Evolutionary conservation across 2,329 filamentous ascomycete species (phyloP).

Genomic region (Microsporum audouinii): DNA sequence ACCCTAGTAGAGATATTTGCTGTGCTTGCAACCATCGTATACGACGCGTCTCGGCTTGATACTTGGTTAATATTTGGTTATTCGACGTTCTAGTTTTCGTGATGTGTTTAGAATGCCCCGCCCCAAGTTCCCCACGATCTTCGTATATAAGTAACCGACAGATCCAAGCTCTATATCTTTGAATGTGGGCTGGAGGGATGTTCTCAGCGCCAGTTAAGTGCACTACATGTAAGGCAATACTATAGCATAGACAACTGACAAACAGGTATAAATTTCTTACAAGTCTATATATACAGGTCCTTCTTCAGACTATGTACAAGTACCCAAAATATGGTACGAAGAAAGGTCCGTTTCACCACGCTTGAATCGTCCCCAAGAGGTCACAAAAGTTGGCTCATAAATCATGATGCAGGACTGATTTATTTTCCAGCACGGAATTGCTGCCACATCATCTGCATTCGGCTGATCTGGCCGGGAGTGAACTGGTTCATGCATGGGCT

Average conservation of each 20-base stretch:
- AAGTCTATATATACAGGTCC: too few relatives aligned
- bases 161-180: too few relatives aligned
- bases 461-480: constrained; percentile 18
- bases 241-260: too few relatives aligned
- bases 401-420: background rate
- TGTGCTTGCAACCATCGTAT: background rate
- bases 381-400: background rate
- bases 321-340: background rate
- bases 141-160: background rate
- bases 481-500: constrained; percentile 19
- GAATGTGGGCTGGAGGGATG: too few relatives aligned
- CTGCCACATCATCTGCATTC: constrained; percentile 20
- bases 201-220: too few relatives aligned
- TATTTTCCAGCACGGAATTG: constrained; percentile 15
- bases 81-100: too few relatives aligned
- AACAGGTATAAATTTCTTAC: too few relatives aligned
- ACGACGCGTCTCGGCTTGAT: background rate
- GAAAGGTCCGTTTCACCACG: background rate
- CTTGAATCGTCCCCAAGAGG: background rate
- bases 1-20: constrained; percentile 29
- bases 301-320: too few relatives aligned
- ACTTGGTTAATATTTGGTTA: too few relatives aligned
- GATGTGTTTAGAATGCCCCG: background rate
- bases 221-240: too few relatives aligned
- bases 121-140: background rate